Base-by-base conservation (phyloP, 225 moss, liverwort and hornwort species). In the Sphagnum tenellum region DNA sequence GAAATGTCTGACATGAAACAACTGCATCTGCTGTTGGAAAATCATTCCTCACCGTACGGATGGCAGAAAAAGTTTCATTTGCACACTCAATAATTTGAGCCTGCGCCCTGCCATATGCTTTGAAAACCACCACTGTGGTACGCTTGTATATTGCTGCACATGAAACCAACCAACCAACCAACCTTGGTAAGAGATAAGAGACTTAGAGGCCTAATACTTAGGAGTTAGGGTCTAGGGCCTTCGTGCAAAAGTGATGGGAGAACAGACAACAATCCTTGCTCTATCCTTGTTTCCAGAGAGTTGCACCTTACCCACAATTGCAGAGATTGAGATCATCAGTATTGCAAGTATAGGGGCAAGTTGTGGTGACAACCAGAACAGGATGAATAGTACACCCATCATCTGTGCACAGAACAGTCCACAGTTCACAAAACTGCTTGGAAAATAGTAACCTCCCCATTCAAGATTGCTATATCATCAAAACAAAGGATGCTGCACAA, bases 141-240 rank as follows among this genome's bases (percentile, higher is more conserved):
- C 98, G 90, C 80, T 98, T 98, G 76, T 98, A 98, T 51, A 98
- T 69, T 70, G 98, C 96, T 92, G 85, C 73, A 84, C 12, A 56
- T 44, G 55, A 59, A 12, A 13, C 54, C 61, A 61, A 59, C 47
- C 14, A 61, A 59, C 47, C 14, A 63, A 57, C 12, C 49, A 29
- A 29, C 29, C 29, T 29, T 1, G 29, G 29, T 29, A 29, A 29
- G 29, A 29, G 29, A 29, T 29, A 29, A 29, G 29, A 29, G 29
- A 29, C 52, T 45, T 49, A 59, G 14, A 3, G 29, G 56, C 64
- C 9, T 45, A 45, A 8, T 61, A 45, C 1, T 1, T 29, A 29
- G 29, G 29, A 29, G 29, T 29, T 29, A 29, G 29, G 29, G 29
- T 29, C 29, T 29, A 29, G 29, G 29, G 29, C 29, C 29, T 29